Conservation (phyloP, 116 monocot genomes). For the Papilionanthe hybrid region DNA sequence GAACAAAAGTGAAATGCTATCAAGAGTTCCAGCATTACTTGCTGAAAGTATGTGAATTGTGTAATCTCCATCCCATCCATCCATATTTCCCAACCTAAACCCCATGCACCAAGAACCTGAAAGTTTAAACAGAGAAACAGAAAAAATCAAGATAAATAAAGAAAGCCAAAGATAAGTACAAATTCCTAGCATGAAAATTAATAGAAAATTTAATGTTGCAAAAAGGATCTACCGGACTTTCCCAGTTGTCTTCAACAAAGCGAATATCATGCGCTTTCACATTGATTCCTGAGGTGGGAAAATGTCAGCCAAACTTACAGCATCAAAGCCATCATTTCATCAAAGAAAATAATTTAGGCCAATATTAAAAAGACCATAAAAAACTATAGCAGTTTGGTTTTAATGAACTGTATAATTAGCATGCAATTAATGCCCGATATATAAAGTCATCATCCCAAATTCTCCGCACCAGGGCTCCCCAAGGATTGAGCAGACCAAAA, state of each 20-base stretch:
- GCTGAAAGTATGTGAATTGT: conserved; percentile 98
- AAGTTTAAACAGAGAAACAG: background rate
- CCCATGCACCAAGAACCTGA: conserved; percentile 99
- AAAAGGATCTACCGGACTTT: conserved; percentile 76
- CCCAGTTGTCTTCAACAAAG: conserved; percentile 99
- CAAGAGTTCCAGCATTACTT: conserved; percentile 36
- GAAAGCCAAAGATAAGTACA: background rate
- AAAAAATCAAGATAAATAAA: background rate
- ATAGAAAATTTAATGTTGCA: background rate
- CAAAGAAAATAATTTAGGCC: background rate
- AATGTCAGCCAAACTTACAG: background rate
- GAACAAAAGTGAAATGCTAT: background rate
- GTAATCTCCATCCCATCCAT: conserved; percentile 99
- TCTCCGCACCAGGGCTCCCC: background rate
- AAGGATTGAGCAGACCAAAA: too few species aligned
- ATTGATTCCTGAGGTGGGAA: conserved; percentile 62
- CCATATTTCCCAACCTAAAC: conserved; percentile 98
- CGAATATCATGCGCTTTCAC: conserved; percentile 90
- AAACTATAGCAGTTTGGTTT: background rate
- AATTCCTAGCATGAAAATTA: background rate
- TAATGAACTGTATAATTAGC: background rate
- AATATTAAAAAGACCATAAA: background rate
- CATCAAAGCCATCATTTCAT: background rate
- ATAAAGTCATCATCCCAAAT: background rate
- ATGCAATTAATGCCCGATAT: background rate